Conservation (phyloP, 2,329 filamentous ascomycete genomes). For the Exophiala spinifera region DNA sequence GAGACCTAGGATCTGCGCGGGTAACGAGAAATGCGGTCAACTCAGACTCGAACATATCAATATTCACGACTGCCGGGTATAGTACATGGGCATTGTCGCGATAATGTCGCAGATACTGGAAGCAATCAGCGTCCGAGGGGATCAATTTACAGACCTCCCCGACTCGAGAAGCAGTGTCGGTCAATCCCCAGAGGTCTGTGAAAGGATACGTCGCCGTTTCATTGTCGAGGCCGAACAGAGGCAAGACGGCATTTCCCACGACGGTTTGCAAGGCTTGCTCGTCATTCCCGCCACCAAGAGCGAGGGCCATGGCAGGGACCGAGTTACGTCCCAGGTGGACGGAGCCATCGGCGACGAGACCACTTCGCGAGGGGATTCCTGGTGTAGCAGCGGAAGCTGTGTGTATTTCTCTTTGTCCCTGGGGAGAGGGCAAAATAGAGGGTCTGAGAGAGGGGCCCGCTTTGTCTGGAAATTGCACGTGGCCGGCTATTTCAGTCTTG, state of each 20-base stretch:
- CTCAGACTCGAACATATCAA: conserved; percentile 53
- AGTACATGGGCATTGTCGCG: conserved; percentile 57
- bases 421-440: background rate
- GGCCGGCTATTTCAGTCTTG: background rate
- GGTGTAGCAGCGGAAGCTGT: conserved; percentile 35
- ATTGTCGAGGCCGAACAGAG: conserved; percentile 61
- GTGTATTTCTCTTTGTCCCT: conserved; percentile 30
- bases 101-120: conserved; percentile 46
- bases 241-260: conserved; percentile 58
- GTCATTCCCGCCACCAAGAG: conserved; percentile 49
- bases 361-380: background rate
- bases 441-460: background rate
- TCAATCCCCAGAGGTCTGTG: conserved; percentile 61
- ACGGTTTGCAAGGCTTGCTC: conserved; percentile 49
- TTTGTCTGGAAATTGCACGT: background rate
- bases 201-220: conserved; percentile 63
- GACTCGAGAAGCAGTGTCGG: conserved; percentile 55
- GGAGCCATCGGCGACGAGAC: conserved; percentile 45
- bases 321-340: conserved; percentile 61
- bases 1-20: conserved; percentile 33
- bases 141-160: conserved; percentile 57
- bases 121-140: conserved; percentile 56
- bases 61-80: conserved; percentile 58
- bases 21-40: conserved; percentile 53
- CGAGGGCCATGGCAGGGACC: conserved; percentile 57